A percentile compares a stretch with the other conserved stretches of the same genome.
Conservation (phyloP, 225 moss, liverwort and hornwort species). For the Straminergon stramineum region DNA sequence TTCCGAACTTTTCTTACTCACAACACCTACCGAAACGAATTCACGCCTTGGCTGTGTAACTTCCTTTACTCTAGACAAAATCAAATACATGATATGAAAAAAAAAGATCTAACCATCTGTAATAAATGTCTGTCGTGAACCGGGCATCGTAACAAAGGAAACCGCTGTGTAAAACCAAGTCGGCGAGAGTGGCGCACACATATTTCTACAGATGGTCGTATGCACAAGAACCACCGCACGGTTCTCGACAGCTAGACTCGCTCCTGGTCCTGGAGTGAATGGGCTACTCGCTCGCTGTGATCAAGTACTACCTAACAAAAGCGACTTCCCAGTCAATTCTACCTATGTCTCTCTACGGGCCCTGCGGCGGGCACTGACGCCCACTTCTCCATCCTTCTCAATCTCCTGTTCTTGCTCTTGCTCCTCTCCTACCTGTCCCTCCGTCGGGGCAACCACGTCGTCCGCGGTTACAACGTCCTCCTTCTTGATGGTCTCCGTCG, state of each 20-base stretch:
- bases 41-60: background rate
- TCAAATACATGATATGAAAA: conserved; percentile 12
- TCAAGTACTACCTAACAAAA: conserved; percentile 18
- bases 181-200: background rate
- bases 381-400: conserved; percentile 20
- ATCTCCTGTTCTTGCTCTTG: conserved; percentile 35
- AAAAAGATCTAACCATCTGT: conserved; percentile 22
- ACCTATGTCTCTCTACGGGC: conserved; percentile 42
- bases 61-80: conserved; percentile 5
- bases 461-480: conserved; percentile 21
- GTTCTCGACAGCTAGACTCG: conserved; percentile 1
- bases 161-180: conserved; percentile 10
- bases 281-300: conserved; percentile 3
- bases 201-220: conserved; percentile 18
- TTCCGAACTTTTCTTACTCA: background rate
- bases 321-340: background rate
- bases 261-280: conserved; percentile 2
- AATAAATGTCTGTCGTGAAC: conserved; percentile 17
- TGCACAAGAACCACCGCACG: conserved; percentile 23
- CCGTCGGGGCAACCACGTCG: conserved; percentile 10
- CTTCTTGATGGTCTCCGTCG: conserved; percentile 14
- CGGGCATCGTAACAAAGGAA: background rate
- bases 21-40: background rate
- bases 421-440: conserved; percentile 12
- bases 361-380: conserved; percentile 27